These are phyloP conservation scores for apple (Malus domestica) DNA, from an alignment of 306 rosid genomes.

Conservation along the genomic window ASM211411v1 NC_041803.1:52623001-52623500, in stretches of 20 bases:
- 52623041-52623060: background rate
- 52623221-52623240: background rate
- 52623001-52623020: too few relatives aligned
- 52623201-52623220: background rate
- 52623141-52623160: background rate
- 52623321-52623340: background rate
- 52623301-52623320: background rate
- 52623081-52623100: background rate
- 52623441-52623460: background rate
- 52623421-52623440: background rate
- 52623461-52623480: too few relatives aligned
- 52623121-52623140: background rate
- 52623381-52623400: constrained; percentile 48
- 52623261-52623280: background rate
- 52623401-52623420: constrained; percentile 88
- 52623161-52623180: too few relatives aligned
- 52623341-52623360: background rate
- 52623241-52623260: too few relatives aligned
- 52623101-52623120: background rate
- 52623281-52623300: background rate
- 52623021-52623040: background rate
- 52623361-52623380: background rate
- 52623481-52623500: too few relatives aligned
- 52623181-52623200: too few relatives aligned
- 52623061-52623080: background rate